Evolutionary conservation across 306 rosid genomes (phyloP).

Genomic region (Lathyrus aphaca): DNA sequence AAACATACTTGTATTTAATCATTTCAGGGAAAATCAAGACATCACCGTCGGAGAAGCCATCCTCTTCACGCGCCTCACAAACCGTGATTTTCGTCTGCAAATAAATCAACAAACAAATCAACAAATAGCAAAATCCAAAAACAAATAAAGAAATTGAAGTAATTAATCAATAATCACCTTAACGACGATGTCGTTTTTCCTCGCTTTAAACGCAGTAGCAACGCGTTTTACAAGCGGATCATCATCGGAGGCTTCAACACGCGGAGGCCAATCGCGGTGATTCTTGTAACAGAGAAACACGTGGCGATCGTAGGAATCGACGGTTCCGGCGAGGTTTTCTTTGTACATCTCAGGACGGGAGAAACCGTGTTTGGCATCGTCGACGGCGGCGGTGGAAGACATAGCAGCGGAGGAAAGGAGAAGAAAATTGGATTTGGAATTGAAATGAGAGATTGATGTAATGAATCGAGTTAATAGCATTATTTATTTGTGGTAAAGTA

Average conservation of each 20-base stretch:
- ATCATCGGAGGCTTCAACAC: slow-evolving; percentile 67
- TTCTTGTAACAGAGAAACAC: slow-evolving; percentile 84
- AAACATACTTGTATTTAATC: slow-evolving; percentile 66
- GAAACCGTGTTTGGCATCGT: slow-evolving; percentile 69
- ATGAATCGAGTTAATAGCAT: slow-evolving; percentile 12
- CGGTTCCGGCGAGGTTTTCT: slow-evolving; percentile 68
- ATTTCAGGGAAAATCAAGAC: slow-evolving; percentile 84
- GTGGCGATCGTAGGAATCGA: slow-evolving; percentile 78
- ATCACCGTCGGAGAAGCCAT: slow-evolving; percentile 67
- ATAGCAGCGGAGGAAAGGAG: slow-evolving; percentile 29
- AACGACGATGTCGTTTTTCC: slow-evolving; percentile 57
- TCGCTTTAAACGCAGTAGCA: slow-evolving; percentile 54
- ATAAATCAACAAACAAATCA: slow-evolving; percentile 13
- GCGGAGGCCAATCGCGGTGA: slow-evolving; percentile 68
- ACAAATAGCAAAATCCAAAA: background rate
- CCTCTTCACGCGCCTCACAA: slow-evolving; percentile 68
- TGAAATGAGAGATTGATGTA: slow-evolving; percentile 4
- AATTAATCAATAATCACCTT: slow-evolving; percentile 46
- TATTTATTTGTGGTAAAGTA: background rate
- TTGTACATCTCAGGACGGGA: slow-evolving; percentile 79
- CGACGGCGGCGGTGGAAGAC: slow-evolving; percentile 46
- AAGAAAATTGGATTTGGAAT: slow-evolving; percentile 6
- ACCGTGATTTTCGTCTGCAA: slow-evolving; percentile 76
- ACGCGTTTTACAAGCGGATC: slow-evolving; percentile 74
- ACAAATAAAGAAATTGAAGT: background rate